A percentile compares a stretch with the other conserved stretches of the same genome.
Evolutionary conservation across 208 protist species (phyloP).

Genomic region (Trichomonas vaginalis): DNA sequence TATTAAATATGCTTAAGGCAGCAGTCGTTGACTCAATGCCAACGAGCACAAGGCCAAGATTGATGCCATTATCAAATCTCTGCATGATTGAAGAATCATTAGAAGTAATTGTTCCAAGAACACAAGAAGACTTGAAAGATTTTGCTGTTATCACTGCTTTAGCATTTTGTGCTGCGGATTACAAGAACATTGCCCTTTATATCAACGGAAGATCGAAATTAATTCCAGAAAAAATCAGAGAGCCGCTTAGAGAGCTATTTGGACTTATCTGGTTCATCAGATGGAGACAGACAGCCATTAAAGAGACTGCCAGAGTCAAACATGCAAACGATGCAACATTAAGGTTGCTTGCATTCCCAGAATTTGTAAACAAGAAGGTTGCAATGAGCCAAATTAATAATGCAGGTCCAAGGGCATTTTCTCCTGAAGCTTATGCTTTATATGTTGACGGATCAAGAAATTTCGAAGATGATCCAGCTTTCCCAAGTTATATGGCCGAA

Average conservation of each 20-base stretch:
- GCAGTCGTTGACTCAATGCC: not conserved
- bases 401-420: not conserved
- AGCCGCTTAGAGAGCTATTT: not conserved
- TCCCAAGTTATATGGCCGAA: not conserved
- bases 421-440: not conserved
- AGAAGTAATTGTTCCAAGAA: not conserved
- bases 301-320: not conserved
- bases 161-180: not conserved
- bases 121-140: not conserved
- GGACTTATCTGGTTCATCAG: not conserved
- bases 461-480: not conserved
- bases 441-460: not conserved
- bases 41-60: not conserved
- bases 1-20: not conserved
- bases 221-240: not conserved
- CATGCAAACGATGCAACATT: not conserved
- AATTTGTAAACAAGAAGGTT: not conserved
- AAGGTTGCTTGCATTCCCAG: not conserved
- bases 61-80: not conserved
- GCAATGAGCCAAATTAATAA: not conserved
- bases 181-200: not conserved
- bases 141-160: not conserved
- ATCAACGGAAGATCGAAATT: not conserved
- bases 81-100: not conserved
- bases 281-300: not conserved